Conservation (phyloP, 768 basidiomycete genomes). For the Lyophyllum atratum region DNA sequence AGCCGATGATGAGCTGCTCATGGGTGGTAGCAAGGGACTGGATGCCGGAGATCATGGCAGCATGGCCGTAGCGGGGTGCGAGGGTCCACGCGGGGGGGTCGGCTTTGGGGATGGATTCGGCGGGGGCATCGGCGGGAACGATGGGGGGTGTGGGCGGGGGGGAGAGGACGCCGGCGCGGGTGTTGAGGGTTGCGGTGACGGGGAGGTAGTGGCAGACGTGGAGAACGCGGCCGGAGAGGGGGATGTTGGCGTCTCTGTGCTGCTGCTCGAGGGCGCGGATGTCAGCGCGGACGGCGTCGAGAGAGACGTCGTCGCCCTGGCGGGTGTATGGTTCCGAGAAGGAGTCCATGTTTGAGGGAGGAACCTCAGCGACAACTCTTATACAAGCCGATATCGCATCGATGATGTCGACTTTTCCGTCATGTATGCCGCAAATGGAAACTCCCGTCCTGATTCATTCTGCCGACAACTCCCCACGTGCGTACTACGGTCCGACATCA, state of each 20-base stretch:
- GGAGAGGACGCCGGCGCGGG: constrained; percentile 53
- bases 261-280: constrained; percentile 73
- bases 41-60: constrained; percentile 95
- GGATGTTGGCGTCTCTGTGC: constrained; percentile 67
- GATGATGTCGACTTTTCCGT: constrained; percentile 15
- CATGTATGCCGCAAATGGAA: constrained; percentile 8
- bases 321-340: constrained; percentile 73
- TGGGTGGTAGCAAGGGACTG: constrained; percentile 80
- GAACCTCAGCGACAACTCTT: not conserved
- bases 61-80: constrained; percentile 81
- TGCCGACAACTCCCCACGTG: constrained; percentile 2
- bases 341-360: constrained; percentile 53
- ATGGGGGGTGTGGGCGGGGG: constrained; percentile 82
- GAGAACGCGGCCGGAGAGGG: constrained; percentile 85
- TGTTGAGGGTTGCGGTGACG: constrained; percentile 64
- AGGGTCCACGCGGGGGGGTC: constrained; percentile 64
- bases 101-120: constrained; percentile 15
- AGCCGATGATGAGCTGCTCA: constrained; percentile 90
- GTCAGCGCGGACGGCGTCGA: constrained; percentile 73
- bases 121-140: constrained; percentile 43
- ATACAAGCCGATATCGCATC: not conserved
- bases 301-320: constrained; percentile 63
- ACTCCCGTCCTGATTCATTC: not conserved
- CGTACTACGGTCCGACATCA: not conserved
- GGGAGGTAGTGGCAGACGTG: constrained; percentile 93